A percentile compares a stretch with the other conserved stretches of the same genome.
Conservation (phyloP, 129 eudicot genomes). For the Pittosporum tobira region DNA sequence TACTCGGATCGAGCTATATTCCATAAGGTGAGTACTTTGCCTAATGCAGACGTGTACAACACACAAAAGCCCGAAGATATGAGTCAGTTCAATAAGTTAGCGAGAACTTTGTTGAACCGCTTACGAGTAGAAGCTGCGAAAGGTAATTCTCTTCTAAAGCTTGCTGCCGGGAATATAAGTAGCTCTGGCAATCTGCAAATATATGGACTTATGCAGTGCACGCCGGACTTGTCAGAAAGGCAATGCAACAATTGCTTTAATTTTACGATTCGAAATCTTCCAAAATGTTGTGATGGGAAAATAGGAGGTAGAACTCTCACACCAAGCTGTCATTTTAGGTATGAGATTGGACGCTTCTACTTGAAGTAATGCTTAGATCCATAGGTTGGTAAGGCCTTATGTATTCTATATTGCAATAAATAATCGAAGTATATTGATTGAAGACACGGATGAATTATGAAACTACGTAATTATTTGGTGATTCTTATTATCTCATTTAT, state of each 20-base stretch:
- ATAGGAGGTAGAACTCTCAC: neutral
- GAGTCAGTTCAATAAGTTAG: neutral
- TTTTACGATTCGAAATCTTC: neutral
- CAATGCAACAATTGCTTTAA: conserved; percentile 22
- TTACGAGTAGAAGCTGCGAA: conserved; percentile 2
- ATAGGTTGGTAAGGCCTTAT: too few relatives aligned
- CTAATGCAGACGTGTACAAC: neutral
- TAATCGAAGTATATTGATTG: too few relatives aligned
- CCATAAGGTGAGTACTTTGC: neutral
- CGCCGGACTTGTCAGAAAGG: conserved; percentile 13
- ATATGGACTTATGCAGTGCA: conserved; percentile 23
- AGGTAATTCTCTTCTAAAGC: conserved; percentile 8
- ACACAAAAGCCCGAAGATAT: too few relatives aligned
- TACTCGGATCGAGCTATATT: conserved; percentile 20
- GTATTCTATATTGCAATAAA: too few relatives aligned
- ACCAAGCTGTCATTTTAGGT: conserved; percentile 17
- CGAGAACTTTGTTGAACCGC: conserved; percentile 10
- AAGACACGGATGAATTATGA: too few relatives aligned
- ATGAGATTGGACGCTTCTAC: conserved; percentile 5
- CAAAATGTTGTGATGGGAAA: neutral
- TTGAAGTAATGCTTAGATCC: too few relatives aligned
- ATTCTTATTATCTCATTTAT: too few relatives aligned
- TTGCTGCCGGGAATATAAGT: conserved; percentile 8
- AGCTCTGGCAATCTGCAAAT: neutral
- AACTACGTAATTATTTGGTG: too few relatives aligned